Evolutionary conservation across 441 rosid species (phyloP).

Genomic region (Theobroma grandiflorum): DNA sequence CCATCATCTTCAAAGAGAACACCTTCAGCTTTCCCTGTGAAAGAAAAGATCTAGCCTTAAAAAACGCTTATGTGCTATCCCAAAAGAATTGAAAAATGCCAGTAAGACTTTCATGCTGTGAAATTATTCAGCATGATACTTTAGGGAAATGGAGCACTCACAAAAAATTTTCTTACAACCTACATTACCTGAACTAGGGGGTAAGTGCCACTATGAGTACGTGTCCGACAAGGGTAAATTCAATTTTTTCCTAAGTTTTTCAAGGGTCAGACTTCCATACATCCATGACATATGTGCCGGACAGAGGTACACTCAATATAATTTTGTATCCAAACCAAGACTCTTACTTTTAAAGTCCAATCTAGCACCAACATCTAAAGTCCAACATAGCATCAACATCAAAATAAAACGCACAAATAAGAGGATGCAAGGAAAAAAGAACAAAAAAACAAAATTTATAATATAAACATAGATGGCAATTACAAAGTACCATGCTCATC

Average conservation of each 20-base stretch:
- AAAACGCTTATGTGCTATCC: neutral
- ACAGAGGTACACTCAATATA: too few relatives aligned
- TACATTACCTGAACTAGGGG: neutral
- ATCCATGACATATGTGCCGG: neutral
- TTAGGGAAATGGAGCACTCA: neutral
- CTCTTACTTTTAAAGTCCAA: neutral
- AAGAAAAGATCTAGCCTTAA: conserved; percentile 24
- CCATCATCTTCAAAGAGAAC: conserved; percentile 88
- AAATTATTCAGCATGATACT: conserved; percentile 5
- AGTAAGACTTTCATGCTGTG: neutral
- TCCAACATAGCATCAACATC: neutral
- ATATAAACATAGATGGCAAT: neutral
- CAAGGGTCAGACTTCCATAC: neutral
- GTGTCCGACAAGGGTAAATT: neutral
- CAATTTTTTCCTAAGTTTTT: neutral
- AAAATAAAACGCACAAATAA: neutral
- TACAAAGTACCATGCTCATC: conserved; percentile 79
- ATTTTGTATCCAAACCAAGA: conserved; percentile 7
- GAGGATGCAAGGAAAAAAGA: neutral
- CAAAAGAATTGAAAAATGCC: neutral
- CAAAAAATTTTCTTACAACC: neutral
- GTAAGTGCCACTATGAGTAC: neutral
- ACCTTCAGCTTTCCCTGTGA: conserved; percentile 82
- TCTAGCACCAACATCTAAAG: neutral
- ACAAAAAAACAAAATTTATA: neutral